phyloP scores from a whole-genome alignment of 192 early-diverging fungal genomes.

The Backusella circina region DNA sequence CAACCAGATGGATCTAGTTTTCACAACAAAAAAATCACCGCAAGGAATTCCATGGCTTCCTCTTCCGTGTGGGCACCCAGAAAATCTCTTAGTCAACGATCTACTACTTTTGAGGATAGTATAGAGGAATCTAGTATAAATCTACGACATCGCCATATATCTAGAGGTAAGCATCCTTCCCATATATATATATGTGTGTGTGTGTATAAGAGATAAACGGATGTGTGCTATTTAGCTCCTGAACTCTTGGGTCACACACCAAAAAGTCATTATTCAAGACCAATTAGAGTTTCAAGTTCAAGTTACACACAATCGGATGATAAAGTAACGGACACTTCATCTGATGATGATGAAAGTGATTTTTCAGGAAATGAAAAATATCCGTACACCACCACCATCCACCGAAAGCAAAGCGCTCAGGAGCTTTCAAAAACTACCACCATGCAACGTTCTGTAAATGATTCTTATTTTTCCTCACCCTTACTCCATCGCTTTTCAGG shows the following conservation, averaged over 20 bases:
- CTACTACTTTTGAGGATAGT: neutral
- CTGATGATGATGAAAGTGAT: neutral
- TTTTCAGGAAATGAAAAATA: neutral
- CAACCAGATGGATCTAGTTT: neutral
- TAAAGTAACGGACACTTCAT: neutral
- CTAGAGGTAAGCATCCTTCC: neutral
- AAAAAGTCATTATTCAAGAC: slow-evolving; percentile 6
- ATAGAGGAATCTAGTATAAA: neutral
- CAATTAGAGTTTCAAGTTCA: neutral
- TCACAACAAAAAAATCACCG: neutral
- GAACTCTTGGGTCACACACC: neutral
- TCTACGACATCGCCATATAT: neutral
- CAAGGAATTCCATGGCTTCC: neutral
- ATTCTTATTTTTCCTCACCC: neutral
- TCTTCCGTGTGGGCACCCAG: neutral
- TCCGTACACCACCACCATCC: neutral
- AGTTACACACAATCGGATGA: slow-evolving; percentile 4
- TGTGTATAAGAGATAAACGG: neutral
- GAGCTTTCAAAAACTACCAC: neutral
- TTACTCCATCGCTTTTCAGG: neutral
- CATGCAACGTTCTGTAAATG: neutral
- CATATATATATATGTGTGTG: neutral
- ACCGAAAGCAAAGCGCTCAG: neutral
- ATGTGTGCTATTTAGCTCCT: neutral
- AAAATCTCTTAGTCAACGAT: neutral